Evolutionary conservation across 2,329 filamentous ascomycete species (phyloP).

Genomic region (Aaosphaeria pasadenensis): DNA sequence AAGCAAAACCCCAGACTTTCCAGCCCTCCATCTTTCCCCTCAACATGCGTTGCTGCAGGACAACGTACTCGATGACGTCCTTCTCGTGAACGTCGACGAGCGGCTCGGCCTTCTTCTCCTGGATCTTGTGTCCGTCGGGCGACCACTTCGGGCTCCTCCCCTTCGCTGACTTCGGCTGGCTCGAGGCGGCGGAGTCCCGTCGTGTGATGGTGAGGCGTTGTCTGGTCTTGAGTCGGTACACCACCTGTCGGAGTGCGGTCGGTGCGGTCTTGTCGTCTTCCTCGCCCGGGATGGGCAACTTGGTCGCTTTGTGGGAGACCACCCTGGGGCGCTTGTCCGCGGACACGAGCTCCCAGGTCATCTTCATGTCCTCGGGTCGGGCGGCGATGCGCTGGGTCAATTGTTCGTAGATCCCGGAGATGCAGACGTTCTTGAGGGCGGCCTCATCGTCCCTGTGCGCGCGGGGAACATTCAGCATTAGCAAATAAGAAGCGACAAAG

Average conservation of each 20-base stretch:
- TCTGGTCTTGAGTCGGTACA: conserved; percentile 21
- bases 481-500: not conserved
- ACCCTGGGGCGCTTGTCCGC: conserved; percentile 44
- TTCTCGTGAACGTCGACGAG: conserved; percentile 21
- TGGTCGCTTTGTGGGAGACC: conserved; percentile 54
- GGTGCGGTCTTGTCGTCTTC: conserved; percentile 3
- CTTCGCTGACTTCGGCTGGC: not conserved
- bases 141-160: not conserved
- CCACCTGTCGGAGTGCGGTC: conserved; percentile 15
- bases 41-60: conserved; percentile 55
- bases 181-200: not conserved
- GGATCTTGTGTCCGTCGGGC: not conserved
- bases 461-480: not conserved
- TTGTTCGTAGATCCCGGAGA: conserved; percentile 49
- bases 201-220: conserved; percentile 12
- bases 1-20: conserved; percentile 64
- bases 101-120: conserved; percentile 2
- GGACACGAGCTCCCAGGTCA: conserved; percentile 39
- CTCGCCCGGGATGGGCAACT: conserved; percentile 42
- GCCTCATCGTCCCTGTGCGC: conserved; percentile 43
- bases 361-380: conserved; percentile 48
- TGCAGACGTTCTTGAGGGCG: conserved; percentile 54
- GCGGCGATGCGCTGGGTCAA: conserved; percentile 55
- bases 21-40: conserved; percentile 50
- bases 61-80: conserved; percentile 62